Evolutionary conservation across 495 filamentous ascomycete genomes (phyloP).

Genomic region (Aspergillus homomorphus): DNA sequence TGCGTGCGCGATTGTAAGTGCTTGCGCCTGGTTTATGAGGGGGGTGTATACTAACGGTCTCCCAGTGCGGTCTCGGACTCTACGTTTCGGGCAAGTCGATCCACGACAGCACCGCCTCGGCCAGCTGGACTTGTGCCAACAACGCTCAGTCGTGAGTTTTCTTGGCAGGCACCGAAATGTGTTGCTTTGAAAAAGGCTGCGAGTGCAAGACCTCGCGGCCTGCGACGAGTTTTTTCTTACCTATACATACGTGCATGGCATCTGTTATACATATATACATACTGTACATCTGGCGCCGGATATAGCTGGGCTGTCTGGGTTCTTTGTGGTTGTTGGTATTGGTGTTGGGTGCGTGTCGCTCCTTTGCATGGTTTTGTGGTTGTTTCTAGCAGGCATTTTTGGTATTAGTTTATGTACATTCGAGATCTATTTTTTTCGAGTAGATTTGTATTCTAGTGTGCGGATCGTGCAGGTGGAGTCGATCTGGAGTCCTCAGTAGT

Average conservation of each 20-base stretch:
- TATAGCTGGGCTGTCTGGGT: constrained; percentile 2
- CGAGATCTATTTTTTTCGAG: too few relatives aligned
- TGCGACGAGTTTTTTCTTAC: not conserved
- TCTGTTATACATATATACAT: not conserved
- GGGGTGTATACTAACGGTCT: not conserved
- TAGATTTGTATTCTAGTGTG: too few relatives aligned
- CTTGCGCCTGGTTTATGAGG: not conserved
- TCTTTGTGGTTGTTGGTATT: not conserved
- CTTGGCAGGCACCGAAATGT: too few relatives aligned
- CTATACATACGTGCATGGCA: not conserved
- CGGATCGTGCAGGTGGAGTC: too few relatives aligned
- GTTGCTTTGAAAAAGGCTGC: too few relatives aligned
- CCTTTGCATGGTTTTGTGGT: not conserved
- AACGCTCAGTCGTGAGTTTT: not conserved
- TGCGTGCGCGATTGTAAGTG: constrained; percentile 34
- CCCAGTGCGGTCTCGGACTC: constrained; percentile 7
- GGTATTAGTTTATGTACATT: not conserved
- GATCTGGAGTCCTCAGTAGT: too few relatives aligned
- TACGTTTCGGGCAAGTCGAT: constrained; percentile 8
- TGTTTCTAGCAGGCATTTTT: constrained; percentile 4
- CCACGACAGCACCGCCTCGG: constrained; percentile 3
- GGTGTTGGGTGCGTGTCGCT: not conserved
- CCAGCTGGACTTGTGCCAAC: constrained; percentile 7
- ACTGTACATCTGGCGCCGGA: not conserved
- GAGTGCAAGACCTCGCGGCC: not conserved